These are phyloP conservation scores for Beauveria brongniartii DNA, from an alignment of 2,329 filamentous ascomycete genomes.

Conservation along the genomic window DNA sequence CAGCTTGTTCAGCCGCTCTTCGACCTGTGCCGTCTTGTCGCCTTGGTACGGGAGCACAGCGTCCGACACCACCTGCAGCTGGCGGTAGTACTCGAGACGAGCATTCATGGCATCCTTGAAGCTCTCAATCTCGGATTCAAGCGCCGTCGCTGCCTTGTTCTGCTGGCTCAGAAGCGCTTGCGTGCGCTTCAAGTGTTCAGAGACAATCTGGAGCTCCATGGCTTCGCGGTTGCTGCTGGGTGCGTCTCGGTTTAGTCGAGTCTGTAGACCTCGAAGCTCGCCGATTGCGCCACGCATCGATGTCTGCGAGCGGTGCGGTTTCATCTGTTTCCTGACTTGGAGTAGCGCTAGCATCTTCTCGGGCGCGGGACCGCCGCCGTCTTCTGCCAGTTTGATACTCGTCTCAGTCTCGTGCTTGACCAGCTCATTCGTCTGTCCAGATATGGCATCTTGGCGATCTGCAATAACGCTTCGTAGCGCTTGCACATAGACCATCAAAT, in stretches of 20 bases:
- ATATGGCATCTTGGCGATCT: slow-evolving; percentile 69
- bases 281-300: slow-evolving; percentile 65
- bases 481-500: slow-evolving; percentile 80
- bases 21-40: slow-evolving; percentile 41
- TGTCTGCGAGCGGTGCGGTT: slow-evolving; percentile 40
- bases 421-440: slow-evolving; percentile 68
- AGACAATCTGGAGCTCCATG: slow-evolving; percentile 58
- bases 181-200: slow-evolving; percentile 52
- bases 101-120: slow-evolving; percentile 77
- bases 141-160: slow-evolving; percentile 34
- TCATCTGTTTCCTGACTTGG: slow-evolving; percentile 35
- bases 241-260: slow-evolving; percentile 33
- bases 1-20: slow-evolving; percentile 25
- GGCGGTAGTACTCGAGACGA: slow-evolving; percentile 81
- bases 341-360: slow-evolving; percentile 49
- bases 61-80: slow-evolving; percentile 86
- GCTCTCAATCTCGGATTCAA: slow-evolving; percentile 65
- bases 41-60: slow-evolving; percentile 70
- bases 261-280: slow-evolving; percentile 61
- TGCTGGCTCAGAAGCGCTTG: slow-evolving; percentile 47
- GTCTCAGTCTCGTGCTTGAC: slow-evolving; percentile 63
- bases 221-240: slow-evolving; percentile 43
- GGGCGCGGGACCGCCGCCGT: slow-evolving; percentile 63
- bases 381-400: slow-evolving; percentile 51
- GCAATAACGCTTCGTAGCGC: slow-evolving; percentile 66